A percentile compares a stretch with the other conserved stretches of the same genome.
These are phyloP conservation scores for Hymenoscyphus repandus DNA, from an alignment of 2,329 filamentous ascomycete species.

Conservation along the genomic window DNA sequence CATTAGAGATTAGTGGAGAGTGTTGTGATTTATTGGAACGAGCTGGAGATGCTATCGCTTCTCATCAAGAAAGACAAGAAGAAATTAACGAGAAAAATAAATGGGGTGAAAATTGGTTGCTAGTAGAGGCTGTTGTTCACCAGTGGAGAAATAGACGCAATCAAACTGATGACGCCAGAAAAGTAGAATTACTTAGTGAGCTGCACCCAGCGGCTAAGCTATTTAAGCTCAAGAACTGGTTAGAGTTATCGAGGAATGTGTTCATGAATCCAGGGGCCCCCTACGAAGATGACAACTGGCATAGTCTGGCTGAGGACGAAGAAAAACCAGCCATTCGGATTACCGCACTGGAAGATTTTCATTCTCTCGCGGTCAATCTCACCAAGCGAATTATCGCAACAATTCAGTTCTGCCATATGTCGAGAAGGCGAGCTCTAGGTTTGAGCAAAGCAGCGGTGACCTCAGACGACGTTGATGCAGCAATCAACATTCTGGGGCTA, in stretches of 20 bases:
- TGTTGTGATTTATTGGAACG: constrained; percentile 63
- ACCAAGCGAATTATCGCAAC: constrained; percentile 68
- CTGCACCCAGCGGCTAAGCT: constrained; percentile 48
- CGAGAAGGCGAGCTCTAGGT: constrained; percentile 51
- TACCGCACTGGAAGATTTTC: constrained; percentile 72
- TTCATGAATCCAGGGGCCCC: constrained; percentile 68
- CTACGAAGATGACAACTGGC: constrained; percentile 63
- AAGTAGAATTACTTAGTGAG: constrained; percentile 22
- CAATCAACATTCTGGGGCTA: constrained; percentile 49
- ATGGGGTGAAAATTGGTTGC: constrained; percentile 61
- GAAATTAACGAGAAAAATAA: constrained; percentile 51
- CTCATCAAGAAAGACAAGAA: constrained; percentile 60
- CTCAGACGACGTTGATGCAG: constrained; percentile 42
- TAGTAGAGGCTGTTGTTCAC: constrained; percentile 38
- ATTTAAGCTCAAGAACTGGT: constrained; percentile 55
- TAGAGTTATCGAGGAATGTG: constrained; percentile 57
- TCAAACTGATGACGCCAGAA: constrained; percentile 20
- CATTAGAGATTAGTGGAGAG: constrained; percentile 62
- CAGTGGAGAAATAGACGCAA: constrained; percentile 18
- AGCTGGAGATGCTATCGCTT: constrained; percentile 60
- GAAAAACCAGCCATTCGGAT: constrained; percentile 65
- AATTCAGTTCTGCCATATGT: constrained; percentile 63
- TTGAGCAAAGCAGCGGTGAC: constrained; percentile 24
- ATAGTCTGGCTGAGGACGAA: constrained; percentile 43
- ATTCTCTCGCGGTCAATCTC: constrained; percentile 60